Percentiles rank a stretch among this genome's conserved stretches.
These are phyloP conservation scores for Lasiosphaeria miniovina DNA, from an alignment of 495 filamentous ascomycete species.

Conservation along the genomic window DNA sequence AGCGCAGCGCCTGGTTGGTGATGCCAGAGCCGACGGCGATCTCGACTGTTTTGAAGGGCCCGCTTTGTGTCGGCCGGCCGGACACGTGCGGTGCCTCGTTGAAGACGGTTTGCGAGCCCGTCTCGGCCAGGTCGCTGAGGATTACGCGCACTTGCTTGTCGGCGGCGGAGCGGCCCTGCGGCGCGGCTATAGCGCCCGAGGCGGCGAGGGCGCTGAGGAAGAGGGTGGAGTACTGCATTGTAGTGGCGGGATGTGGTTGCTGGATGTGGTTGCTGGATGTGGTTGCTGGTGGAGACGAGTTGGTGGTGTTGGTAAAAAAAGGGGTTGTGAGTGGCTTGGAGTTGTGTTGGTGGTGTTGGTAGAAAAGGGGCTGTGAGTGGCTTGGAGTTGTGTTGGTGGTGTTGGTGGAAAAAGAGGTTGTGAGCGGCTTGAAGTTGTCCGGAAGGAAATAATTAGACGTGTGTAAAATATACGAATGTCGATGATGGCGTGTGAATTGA, in stretches of 20 bases:
- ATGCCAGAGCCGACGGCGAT: not conserved
- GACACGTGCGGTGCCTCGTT: not conserved
- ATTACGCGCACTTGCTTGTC: not conserved
- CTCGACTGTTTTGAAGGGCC: not conserved
- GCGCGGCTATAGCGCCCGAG: not conserved
- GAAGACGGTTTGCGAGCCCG: constrained; percentile 1
- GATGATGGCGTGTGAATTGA: too few relatives aligned
- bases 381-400: too few relatives aligned
- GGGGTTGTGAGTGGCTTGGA: too few relatives aligned
- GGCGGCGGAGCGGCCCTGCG: not conserved
- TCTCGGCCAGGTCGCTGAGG: not conserved
- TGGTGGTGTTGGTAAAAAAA: too few relatives aligned
- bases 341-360: too few relatives aligned
- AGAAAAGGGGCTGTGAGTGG: too few relatives aligned
- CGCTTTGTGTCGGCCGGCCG: not conserved
- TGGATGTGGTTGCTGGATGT: not conserved
- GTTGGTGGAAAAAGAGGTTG: too few relatives aligned
- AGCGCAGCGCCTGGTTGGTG: not conserved
- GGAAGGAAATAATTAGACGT: too few relatives aligned
- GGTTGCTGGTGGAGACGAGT: not conserved
- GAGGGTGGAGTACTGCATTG: constrained; percentile 8
- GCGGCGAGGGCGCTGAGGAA: constrained; percentile 3
- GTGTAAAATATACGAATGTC: too few relatives aligned
- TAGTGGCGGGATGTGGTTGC: constrained; percentile 4
- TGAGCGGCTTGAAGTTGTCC: too few relatives aligned